Evolutionary conservation across 108 stramenopile species (phyloP), one percentile per base, ranked within the genome.

Genomic region (Nitzschia sp.): DNA sequence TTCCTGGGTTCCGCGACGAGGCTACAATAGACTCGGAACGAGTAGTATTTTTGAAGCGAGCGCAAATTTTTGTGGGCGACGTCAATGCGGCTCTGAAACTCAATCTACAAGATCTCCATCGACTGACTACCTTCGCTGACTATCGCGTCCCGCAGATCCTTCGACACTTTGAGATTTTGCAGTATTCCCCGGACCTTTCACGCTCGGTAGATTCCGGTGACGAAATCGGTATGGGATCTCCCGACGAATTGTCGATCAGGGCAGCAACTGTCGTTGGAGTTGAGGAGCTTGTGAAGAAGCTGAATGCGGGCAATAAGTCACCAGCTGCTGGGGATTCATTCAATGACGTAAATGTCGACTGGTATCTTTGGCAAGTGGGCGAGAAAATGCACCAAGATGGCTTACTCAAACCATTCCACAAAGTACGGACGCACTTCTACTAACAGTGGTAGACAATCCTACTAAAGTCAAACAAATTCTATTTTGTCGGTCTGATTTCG

Each of bases 61-160:
- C 96, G 0, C 96, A 97, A 78, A 97, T 97, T 46, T 82, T 85
- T 58, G 92, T 94, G 0, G 94, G 90, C 17, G 96, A 97, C 76
- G 30, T 92, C 36, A 87, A 93, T 76, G 94, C 90, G 19, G 90
- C 96, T 6, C 67, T 94, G 26, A 31, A 64, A 11, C 42, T 74
- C 19, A 54, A 73, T 13, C 68, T 72, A 54, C 48, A 46, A 24
- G 82, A 65, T 59, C 72, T 75, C 65, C 66, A 78, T 13, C 68
- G 75, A 27, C 34, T 97, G 34, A 95, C 96, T 1, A 95, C 92
- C 51, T 97, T 97, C 79, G 93, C 96, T 28, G 96, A 97, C 67
- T 97, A 97, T 70, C 86, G 96, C 25, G 88, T 97, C 0, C 96
- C 96, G 29, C 96, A 97, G 68, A 64, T 97, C 18, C 74, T 97